Base-by-base conservation (phyloP, 2,329 filamentous ascomycete species). In the Exophiala sideris region DNA sequence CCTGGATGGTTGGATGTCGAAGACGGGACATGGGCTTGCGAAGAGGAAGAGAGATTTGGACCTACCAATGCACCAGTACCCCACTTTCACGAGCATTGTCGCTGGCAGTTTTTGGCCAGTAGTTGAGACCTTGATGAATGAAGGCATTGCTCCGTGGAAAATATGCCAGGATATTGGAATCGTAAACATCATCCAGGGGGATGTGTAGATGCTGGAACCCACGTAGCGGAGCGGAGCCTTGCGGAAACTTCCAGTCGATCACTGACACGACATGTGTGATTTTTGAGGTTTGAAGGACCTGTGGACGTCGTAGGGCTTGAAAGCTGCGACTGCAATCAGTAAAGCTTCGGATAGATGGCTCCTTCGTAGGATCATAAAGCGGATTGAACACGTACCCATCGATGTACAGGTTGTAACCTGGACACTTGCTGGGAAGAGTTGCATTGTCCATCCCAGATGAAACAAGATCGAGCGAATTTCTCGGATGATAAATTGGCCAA, bases 231-330 rank as follows among this genome's bases (percentile, higher is more conserved):
- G 57, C 57, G 48, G 50, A 58, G 56, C 75, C 73, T 62, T 79
- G 72, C 63, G 81, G 75, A 45, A 81, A 71, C 40, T 81, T 79
- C 62, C 86, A 79, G 44, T 82, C 81, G 56, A 92, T 71, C 38
- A 94, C 88, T 3, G 91, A 95, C n/a, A 97, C 78, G 29, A 97
- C 82, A 72, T 96, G 91, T 2, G 91, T 95, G 69, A 99, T 90
- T 61, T 86, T 84, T 62, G 84, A 83, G 59, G 87, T 81, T 60
- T 81, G 74, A 45, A 97, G 78, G 34, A 85, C 80, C 50, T 86
- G 79, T 57, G 85, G 85, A 57, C 87, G 85, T 56, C 85, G 84
- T 59, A 96, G 75, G 39, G 87, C 84, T 75, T 91, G 91, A 60
- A 95, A 81, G 54, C 91, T 95, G 71, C 52, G 62, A 39, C 18